phyloP scores from a whole-genome alignment of 768 basidiomycete species.

The Favolaschia claudopus region DNA sequence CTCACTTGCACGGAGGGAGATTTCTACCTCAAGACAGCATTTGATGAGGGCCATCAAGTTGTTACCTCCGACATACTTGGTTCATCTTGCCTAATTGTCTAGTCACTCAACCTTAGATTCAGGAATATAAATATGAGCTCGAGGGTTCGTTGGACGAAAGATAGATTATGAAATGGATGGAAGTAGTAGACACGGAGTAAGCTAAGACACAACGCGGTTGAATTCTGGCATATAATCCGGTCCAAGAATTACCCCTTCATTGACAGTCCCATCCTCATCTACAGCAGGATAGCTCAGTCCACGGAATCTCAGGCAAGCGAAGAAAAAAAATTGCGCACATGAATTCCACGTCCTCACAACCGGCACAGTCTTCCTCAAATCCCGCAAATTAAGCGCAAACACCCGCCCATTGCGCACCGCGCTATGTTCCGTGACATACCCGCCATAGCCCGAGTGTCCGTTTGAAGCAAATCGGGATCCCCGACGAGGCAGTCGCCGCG shows the following conservation, averaged over 20 bases:
- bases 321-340: neutral
- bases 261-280: constrained; percentile 24
- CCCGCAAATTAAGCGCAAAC: constrained; percentile 5
- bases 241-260: constrained; percentile 24
- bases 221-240: constrained; percentile 25
- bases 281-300: neutral
- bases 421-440: neutral
- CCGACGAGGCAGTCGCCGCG: constrained; percentile 6
- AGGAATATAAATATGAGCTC: too few relatives aligned
- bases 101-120: too few relatives aligned
- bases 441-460: constrained; percentile 17
- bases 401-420: neutral
- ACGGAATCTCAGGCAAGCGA: neutral
- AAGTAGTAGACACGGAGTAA: too few relatives aligned
- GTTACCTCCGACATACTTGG: too few relatives aligned
- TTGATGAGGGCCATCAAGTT: too few relatives aligned
- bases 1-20: too few relatives aligned
- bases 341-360: constrained; percentile 17
- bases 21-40: too few relatives aligned
- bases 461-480: constrained; percentile 19
- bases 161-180: too few relatives aligned
- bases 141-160: too few relatives aligned
- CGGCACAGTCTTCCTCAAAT: neutral
- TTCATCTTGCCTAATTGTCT: too few relatives aligned
- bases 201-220: too few relatives aligned